Base-by-base conservation (phyloP, 2,329 filamentous ascomycete genomes). In the Rachicladosporium sp. region DNA sequence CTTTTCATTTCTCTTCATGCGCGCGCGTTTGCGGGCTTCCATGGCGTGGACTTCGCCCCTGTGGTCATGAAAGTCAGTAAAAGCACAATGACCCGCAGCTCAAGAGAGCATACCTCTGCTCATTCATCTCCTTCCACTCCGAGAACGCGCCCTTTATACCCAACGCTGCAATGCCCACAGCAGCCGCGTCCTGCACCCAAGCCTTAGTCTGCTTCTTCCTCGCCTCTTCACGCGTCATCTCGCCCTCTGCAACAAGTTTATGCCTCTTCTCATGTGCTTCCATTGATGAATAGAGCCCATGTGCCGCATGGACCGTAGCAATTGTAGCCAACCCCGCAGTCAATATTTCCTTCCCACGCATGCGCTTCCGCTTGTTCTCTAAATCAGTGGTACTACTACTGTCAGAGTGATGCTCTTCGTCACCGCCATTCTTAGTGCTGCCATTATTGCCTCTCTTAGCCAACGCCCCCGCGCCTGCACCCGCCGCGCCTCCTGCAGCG, bases 251-350 rank as follows among this genome's bases (percentile, higher is more conserved):
- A n/a, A 82, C 67, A 38, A 74, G 63, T 50, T 71, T 68, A 53
- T 69, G 67, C 36, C 77, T 67, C 48, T 75, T 69, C 46, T 80
- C 71, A 41, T 76, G 71, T 44, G 76, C 76, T 49, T 78, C 73
- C 63, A 80, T 70, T 51, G 71, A 74, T 46, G 70, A 67, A 59
- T 79, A 77, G 40, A 82, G 66, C 45, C 69, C 71, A 55, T 82
- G 76, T 10, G 74, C 78, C 15, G 78, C 78, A 60, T 82, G 77
- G 46, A 82, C 79, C 21, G 78, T 81, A 30, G 78, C 78, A 43
- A 82, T 71, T 42, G 75, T 77, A 39, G 78, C 78, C 43, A 82
- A 63, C 46, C 78, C 76, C 40, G 76, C 73, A 48, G 76, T 80
- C 46, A 81, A 56, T 52, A 80, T 59, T 66, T 80, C 74, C 61